Evolutionary conservation across 2,329 filamentous ascomycete genomes (phyloP), one percentile per base, ranked within the genome.

Genomic region (Fusarium goolgardi): DNA sequence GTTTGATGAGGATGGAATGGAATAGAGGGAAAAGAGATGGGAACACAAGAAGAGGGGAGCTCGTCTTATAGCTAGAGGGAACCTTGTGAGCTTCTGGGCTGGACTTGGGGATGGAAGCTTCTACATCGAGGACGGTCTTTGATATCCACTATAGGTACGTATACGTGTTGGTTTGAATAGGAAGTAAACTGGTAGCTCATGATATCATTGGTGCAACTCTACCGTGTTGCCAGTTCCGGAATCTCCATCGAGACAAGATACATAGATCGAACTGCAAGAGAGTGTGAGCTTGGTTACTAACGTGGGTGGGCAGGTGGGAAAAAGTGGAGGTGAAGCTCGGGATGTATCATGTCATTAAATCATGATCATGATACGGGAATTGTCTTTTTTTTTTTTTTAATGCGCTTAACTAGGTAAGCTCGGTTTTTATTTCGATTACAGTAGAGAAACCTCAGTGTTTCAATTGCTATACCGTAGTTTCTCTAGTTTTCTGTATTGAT

Each of bases 1-100:
- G 45, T 39, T 49, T 50, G 34, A 37, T 52, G 54, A 41, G 23
- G 56, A 55, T 23, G 29, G 40, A 35, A 27, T 44, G 29, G 40
- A 32, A 23, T 44, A 44, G 13, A 41, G 50, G 32, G 16, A 20
- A 32, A 54, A 11, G 12, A 35, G 20, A 31, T 12, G 21, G 39
- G 43, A 31, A 58, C 23, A 39, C 21, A 11, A 54, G 55, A 58
- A 50, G 57, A 59, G 57, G 61, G 59, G 40, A 74, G 49, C 25
- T 70, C 53, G 67, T 73, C 72, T 73, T 73, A 73, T 73, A 73
- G 67, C 63, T 62, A n/a, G 27, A 57, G 20, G 39, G 55, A 41
- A 29, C 37, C 27, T 66, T 32, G 34, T 32, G 59, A 49, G 59
- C 47, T 63, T 46, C 25, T 40, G n/a, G 27, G 12, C 27, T 20